Evolutionary conservation across 1,139 yeast genomes (phyloP), one percentile per base, ranked within the genome.

Genomic region (Saccharomyces hybrid): DNA sequence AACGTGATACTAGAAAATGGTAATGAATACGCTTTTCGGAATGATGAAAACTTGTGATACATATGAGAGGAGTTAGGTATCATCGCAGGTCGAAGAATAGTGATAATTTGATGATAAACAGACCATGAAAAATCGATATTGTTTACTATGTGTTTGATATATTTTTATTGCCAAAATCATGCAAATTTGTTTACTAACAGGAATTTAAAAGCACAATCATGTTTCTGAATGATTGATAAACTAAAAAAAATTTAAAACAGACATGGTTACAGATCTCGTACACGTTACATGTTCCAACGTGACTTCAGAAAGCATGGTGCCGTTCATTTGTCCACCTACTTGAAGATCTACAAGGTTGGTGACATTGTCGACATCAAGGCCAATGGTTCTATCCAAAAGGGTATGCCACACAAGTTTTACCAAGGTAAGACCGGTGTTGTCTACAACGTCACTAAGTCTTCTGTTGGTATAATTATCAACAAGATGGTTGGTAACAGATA

Each of bases 241-340:
- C 7, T 32, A n/a, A 19, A 16, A 38, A 16, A 16, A 38, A 55
- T 53, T 54, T 57, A 48, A 54, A 62, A 62, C 72, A 86, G 95
- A 80, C 97, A 89, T 84, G 99, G 99, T 86, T 90, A 88, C 86
- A 90, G 98, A 91, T 89, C 97, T 74, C 95, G 98, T 84, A 93
- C 98, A 82, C 96, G 99, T 83, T 93, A 93, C 93, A 95, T 95
- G 82, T 93, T 93, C 95, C 89, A 90, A 81, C 95, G 98, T 82
- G 98, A 91, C 86, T 91, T 86, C 89, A 89, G 88, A 85, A 90
- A 89, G 83, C 95, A 91, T 81, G 99, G 98, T 79, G 78, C 86
- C 73, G 83, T 90, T 75, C 84, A 96, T 67, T 81, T 93, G 82
- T 88, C 97, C 70, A 88, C 96, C 76, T 93, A 91, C 95, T 81